These are phyloP conservation scores for Leishmania mexicana DNA, from an alignment of 208 protist genomes.

Conservation along the genomic window DNA sequence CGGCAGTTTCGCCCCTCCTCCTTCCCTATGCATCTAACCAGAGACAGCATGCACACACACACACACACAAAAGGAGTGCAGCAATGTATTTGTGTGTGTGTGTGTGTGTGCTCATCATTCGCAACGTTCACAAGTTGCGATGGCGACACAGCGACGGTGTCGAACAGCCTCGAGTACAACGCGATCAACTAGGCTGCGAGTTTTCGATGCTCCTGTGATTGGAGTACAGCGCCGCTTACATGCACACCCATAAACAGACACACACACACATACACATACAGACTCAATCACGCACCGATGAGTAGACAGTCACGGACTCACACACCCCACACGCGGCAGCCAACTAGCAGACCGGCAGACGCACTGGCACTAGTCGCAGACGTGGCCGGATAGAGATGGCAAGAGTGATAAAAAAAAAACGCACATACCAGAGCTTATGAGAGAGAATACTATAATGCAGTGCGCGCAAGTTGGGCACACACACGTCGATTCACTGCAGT, in stretches of 20 bases:
- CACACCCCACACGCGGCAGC: neutral
- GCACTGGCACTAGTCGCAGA: neutral
- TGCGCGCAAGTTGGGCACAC: neutral
- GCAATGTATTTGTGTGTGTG: neutral
- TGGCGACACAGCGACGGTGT: neutral
- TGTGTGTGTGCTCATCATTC: neutral
- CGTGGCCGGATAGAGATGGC: neutral
- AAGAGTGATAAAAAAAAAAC: neutral
- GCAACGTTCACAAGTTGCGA: neutral
- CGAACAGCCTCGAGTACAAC: neutral
- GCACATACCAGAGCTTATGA: constrained; percentile 2
- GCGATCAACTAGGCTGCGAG: neutral
- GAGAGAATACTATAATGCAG: neutral
- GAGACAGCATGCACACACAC: neutral
- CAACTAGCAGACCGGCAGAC: neutral
- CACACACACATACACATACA: neutral
- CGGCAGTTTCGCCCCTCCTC: neutral
- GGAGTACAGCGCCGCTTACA: neutral
- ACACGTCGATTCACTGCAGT: neutral
- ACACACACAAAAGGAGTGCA: neutral
- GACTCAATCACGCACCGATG: neutral
- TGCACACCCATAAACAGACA: neutral
- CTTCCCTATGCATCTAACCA: neutral
- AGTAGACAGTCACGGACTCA: neutral
- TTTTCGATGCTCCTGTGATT: neutral